A percentile compares a stretch with the other conserved stretches of the same genome.
phyloP scores from a whole-genome alignment of 805 yeast genomes.

The Jamesozyma jinghongensis region DNA sequence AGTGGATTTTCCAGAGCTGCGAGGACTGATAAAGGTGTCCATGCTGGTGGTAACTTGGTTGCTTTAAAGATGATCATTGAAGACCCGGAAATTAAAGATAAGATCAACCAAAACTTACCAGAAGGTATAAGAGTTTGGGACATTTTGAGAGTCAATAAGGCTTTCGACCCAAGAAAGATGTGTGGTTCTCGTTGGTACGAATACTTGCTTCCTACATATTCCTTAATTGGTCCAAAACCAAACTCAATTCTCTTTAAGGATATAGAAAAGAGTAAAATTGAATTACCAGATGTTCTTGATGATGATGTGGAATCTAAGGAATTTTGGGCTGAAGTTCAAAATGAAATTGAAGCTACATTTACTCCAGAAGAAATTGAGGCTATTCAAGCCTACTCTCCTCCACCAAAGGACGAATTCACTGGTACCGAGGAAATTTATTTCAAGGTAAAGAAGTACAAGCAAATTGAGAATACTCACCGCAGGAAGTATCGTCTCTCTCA shows the following conservation, averaged over 20 bases:
- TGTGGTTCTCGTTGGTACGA: constrained; percentile 95
- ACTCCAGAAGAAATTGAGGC: constrained; percentile 20
- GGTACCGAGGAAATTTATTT: constrained; percentile 32
- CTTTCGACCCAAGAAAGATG: constrained; percentile 90
- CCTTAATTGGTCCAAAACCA: constrained; percentile 87
- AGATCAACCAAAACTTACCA: constrained; percentile 70
- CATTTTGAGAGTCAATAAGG: constrained; percentile 74
- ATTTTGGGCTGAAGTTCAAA: constrained; percentile 51
- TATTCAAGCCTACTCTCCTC: constrained; percentile 27
- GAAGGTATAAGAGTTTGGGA: constrained; percentile 92
- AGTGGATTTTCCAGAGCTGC: constrained; percentile 82
- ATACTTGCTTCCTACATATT: constrained; percentile 84
- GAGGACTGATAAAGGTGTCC: constrained; percentile 91
- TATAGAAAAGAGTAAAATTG: constrained; percentile 42
- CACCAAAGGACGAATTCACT: constrained; percentile 32
- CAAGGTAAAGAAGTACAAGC: constrained; percentile 45
- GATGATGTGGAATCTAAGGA: constrained; percentile 58
- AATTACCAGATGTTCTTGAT: constrained; percentile 51
- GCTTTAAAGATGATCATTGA: constrained; percentile 61
- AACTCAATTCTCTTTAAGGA: constrained; percentile 53
- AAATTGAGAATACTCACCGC: constrained; percentile 57
- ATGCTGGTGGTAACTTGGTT: constrained; percentile 91
- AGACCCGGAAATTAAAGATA: constrained; percentile 56
- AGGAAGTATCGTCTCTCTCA: constrained; percentile 57
- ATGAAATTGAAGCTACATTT: constrained; percentile 31